These are phyloP conservation scores for Claviceps purpurea DNA, from an alignment of 2,329 filamentous ascomycete genomes.

Conservation along the genomic window DNA sequence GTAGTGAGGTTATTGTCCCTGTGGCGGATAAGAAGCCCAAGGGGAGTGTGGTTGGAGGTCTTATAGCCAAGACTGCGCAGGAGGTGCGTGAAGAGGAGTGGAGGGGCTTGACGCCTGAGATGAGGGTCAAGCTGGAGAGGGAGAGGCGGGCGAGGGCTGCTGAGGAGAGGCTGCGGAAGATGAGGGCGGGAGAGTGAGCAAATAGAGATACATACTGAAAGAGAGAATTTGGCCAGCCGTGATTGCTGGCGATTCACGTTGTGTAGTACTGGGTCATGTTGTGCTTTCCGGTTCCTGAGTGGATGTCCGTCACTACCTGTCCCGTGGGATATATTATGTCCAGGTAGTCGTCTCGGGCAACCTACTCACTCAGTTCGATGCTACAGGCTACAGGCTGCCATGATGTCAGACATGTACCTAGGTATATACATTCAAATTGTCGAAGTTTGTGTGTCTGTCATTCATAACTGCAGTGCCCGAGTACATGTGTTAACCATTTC, in stretches of 20 bases:
- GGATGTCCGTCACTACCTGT: too few species aligned
- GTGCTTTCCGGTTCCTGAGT: too few species aligned
- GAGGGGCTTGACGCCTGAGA: conserved; percentile 76
- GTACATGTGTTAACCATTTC: too few species aligned
- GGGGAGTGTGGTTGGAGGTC: conserved; percentile 37
- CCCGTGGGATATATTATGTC: too few species aligned
- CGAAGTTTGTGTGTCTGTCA: too few species aligned
- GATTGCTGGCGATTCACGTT: background rate
- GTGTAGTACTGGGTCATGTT: too few species aligned
- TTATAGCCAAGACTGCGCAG: conserved; percentile 57
- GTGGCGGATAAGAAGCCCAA: conserved; percentile 36
- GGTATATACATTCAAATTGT: too few species aligned
- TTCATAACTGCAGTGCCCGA: too few species aligned
- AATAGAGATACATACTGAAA: background rate
- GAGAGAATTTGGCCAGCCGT: background rate
- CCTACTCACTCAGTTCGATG: too few species aligned
- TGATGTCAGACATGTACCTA: too few species aligned
- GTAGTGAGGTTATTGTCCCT: conserved; percentile 48
- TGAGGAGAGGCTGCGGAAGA: conserved; percentile 66
- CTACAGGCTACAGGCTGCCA: too few species aligned
- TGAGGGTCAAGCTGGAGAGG: conserved; percentile 69
- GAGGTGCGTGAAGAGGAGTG: conserved; percentile 75
- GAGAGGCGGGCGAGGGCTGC: conserved; percentile 84
- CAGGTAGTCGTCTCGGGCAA: too few species aligned
- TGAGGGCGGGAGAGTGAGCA: conserved; percentile 21